Evolutionary conservation across 495 filamentous ascomycete genomes (phyloP).

Genomic region (Xylaria cubensis): DNA sequence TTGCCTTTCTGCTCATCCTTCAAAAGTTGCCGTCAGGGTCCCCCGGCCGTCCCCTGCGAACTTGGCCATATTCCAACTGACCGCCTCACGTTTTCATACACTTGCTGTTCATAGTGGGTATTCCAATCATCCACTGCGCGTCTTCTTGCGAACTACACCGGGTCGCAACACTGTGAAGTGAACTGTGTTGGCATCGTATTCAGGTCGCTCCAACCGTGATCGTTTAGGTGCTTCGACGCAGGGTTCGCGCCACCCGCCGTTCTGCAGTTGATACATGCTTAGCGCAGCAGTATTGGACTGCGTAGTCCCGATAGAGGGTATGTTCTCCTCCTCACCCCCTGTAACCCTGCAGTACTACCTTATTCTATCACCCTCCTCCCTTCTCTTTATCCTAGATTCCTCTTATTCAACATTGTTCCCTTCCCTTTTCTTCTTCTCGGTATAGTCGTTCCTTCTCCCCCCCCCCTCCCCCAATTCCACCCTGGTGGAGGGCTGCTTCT

Average conservation of each 20-base stretch:
- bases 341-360: constrained; percentile 42
- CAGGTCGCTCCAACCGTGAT: constrained; percentile 13
- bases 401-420: constrained; percentile 37
- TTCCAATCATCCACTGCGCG: not conserved
- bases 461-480: constrained; percentile 21
- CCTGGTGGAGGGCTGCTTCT: constrained; percentile 26
- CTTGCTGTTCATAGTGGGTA: constrained; percentile 8
- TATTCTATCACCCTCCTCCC: constrained; percentile 39
- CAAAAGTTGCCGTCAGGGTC: constrained; percentile 1
- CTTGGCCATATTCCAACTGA: constrained; percentile 32
- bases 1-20: constrained; percentile 9
- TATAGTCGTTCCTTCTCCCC: constrained; percentile 43
- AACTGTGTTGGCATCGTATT: constrained; percentile 17
- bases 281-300: constrained; percentile 17
- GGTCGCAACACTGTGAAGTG: constrained; percentile 17
- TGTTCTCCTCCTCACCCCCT: constrained; percentile 33
- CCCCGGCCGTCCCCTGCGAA: not conserved
- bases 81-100: constrained; percentile 39
- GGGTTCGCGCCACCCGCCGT: constrained; percentile 36
- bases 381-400: constrained; percentile 31
- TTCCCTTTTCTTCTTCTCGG: constrained; percentile 34
- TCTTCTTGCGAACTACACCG: constrained; percentile 6
- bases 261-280: constrained; percentile 26
- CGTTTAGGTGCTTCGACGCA: constrained; percentile 30
- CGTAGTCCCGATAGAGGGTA: constrained; percentile 25